Conservation (phyloP, 148 eudicot species). For the Limonium bicolor region DNA sequence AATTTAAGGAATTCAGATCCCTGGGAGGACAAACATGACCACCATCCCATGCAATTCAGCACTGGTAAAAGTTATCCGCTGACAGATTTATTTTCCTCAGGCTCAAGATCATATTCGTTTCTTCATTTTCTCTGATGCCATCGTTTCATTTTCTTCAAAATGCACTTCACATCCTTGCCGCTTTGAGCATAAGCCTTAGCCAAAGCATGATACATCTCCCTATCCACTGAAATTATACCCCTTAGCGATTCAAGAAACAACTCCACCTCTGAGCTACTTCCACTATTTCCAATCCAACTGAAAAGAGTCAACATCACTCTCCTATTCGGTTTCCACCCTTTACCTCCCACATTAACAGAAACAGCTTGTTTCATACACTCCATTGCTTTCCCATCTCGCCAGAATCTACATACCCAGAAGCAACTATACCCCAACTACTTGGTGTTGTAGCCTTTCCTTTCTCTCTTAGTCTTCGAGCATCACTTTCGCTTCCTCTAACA, state of each 20-base stretch:
- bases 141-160: conserved; percentile 22
- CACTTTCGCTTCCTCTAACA: conserved; percentile 25
- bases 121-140: conserved; percentile 15
- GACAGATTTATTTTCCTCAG: not conserved
- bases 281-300: conserved; percentile 29
- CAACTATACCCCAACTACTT: conserved; percentile 32
- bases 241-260: conserved; percentile 22
- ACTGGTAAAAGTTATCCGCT: no score
- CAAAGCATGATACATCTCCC: conserved; percentile 14
- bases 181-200: conserved; percentile 10
- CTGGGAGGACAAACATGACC: no score
- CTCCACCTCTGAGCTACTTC: conserved; percentile 22
- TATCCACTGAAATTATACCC: conserved; percentile 9
- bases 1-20: no score
- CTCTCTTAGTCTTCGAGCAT: conserved; percentile 20
- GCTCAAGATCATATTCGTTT: conserved; percentile 8
- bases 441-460: conserved; percentile 29
- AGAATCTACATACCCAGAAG: conserved; percentile 23
- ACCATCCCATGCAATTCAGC: no score
- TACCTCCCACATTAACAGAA: conserved; percentile 17
- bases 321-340: conserved; percentile 38
- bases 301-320: conserved; percentile 18
- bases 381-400: conserved; percentile 21
- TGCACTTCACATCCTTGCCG: conserved; percentile 9
- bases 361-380: conserved; percentile 35